Evolutionary conservation across 2,329 filamentous ascomycete genomes (phyloP).

Genomic region (Paecilomyces dactylethromorphus): DNA sequence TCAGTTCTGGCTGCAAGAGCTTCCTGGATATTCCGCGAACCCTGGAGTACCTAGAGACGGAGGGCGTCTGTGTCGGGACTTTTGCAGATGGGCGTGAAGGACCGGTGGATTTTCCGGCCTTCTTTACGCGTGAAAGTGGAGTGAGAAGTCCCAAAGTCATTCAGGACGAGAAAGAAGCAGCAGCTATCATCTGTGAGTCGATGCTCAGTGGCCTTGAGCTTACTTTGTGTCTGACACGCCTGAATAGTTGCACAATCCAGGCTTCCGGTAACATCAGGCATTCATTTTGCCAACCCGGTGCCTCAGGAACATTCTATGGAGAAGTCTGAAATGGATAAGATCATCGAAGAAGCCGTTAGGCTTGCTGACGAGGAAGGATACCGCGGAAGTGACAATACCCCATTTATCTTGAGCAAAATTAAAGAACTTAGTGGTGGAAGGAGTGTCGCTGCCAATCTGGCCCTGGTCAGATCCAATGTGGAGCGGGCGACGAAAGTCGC

Average conservation of each 20-base stretch:
- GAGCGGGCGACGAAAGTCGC: slow-evolving; percentile 59
- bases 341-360: slow-evolving; percentile 61
- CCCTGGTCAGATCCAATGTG: slow-evolving; percentile 62
- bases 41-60: slow-evolving; percentile 69
- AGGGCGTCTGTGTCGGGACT: slow-evolving; percentile 73
- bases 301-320: slow-evolving; percentile 64
- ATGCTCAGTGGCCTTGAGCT: background rate
- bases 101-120: slow-evolving; percentile 79
- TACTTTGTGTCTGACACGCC: slow-evolving; percentile 2
- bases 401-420: slow-evolving; percentile 73
- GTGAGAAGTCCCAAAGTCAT: slow-evolving; percentile 71
- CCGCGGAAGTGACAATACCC: slow-evolving; percentile 72
- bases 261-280: slow-evolving; percentile 67
- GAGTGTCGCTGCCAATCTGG: slow-evolving; percentile 68
- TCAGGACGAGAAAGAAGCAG: slow-evolving; percentile 70
- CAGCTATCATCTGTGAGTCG: slow-evolving; percentile 68
- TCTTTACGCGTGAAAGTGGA: slow-evolving; percentile 86
- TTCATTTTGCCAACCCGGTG: slow-evolving; percentile 86
- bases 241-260: slow-evolving; percentile 61
- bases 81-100: slow-evolving; percentile 75
- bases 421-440: slow-evolving; percentile 67
- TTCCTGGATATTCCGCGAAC: slow-evolving; percentile 90
- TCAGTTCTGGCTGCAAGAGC: slow-evolving; percentile 89
- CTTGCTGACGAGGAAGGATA: slow-evolving; percentile 60
- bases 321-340: slow-evolving; percentile 60